Base-by-base conservation (phyloP, 306 rosid species). In the Vigna mungo region DNA sequence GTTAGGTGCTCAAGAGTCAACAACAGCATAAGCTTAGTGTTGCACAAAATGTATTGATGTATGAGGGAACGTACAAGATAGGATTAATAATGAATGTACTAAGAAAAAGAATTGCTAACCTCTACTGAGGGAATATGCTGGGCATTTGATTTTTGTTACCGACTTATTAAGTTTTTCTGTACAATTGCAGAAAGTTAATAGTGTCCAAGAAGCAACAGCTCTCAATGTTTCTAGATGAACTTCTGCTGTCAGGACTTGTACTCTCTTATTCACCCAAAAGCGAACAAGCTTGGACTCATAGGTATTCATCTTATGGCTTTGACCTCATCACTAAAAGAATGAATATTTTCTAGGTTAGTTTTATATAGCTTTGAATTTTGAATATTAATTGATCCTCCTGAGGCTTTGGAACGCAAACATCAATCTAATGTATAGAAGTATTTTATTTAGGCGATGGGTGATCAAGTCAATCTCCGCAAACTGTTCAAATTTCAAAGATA, bases 271-370 rank as follows among this genome's bases (percentile, higher is more conserved):
- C 93, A 20, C 91, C 97, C 46, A 94, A 90, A 84, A 89, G 96
- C 20, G 97, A 95, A 73, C 93, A 90, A 76, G 95, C 97, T 34
- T 95, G 97, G 98, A 82, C 81, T 82, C 96, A 92, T 53, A 89
- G 98, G 97, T 92, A 81, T 64, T 20, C 6, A 21, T 61, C 65
- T 41, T 43, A 72, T 30, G 68, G 25, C 68, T 75, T 68, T 59
- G 37, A 13, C 52, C 51, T 44, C n/a, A 18, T 82, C 70, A 51
- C n/a, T 54, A 75, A 62, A 71, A 71, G 46, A 76, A 36, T 64
- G 37, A 20, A 23, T 39, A 25, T 81, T 69, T 27, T 43, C 61
- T 23, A 68, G 44, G 72, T 70, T 80, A 81, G 44, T 18, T 62
- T 58, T 47, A 10, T 36, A 11, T 67, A 32, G 4, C 13, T 61